These are phyloP conservation scores for Kwoniella mangroviensis DNA, from an alignment of 768 basidiomycete species.

Conservation along the genomic window DNA sequence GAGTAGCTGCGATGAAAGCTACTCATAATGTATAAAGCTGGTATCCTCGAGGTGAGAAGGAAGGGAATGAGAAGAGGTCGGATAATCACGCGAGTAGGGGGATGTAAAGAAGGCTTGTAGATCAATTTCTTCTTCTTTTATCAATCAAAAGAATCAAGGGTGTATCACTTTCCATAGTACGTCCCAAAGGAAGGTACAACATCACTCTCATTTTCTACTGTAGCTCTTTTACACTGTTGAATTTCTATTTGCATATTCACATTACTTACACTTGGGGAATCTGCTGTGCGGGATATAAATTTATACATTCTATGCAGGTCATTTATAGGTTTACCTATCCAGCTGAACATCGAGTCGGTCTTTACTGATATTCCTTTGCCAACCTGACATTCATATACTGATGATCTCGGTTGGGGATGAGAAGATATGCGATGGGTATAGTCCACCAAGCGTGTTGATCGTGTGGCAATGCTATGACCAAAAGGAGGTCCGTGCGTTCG, in stretches of 20 bases:
- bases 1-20: conserved; percentile 21
- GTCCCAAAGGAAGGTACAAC: too few relatives aligned
- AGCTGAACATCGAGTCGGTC: neutral
- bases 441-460: neutral
- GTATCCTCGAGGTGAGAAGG: neutral
- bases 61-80: neutral
- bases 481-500: conserved; percentile 6
- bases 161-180: too few relatives aligned
- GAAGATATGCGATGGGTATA: too few relatives aligned
- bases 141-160: neutral
- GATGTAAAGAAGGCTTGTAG: neutral
- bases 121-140: neutral
- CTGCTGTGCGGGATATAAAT: neutral
- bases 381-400: too few relatives aligned
- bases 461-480: neutral
- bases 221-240: neutral
- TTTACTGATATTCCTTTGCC: neutral
- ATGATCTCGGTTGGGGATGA: too few relatives aligned
- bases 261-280: too few relatives aligned
- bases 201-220: neutral
- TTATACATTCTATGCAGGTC: conserved; percentile 3
- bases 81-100: neutral
- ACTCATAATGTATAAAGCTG: conserved; percentile 14
- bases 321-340: neutral
- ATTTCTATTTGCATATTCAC: neutral